Percentiles rank a stretch among this genome's conserved stretches.
These are phyloP conservation scores for Canariomyces notabilis DNA, from an alignment of 2,329 filamentous ascomycete species.

Conservation along the genomic window DNA sequence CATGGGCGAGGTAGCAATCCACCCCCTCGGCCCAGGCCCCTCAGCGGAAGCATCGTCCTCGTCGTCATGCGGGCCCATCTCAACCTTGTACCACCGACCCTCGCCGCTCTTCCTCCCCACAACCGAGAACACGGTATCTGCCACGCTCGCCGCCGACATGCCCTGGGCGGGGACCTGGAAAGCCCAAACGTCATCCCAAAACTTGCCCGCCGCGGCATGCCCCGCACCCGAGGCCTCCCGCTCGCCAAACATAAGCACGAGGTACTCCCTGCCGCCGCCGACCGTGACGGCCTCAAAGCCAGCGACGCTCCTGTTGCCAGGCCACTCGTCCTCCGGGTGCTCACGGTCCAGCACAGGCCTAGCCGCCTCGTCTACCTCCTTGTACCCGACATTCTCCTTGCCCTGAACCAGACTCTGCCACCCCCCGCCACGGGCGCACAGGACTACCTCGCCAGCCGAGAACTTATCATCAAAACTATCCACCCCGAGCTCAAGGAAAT, in stretches of 20 bases:
- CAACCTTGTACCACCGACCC: conserved; percentile 52
- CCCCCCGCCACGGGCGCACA: conserved; percentile 44
- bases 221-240: conserved; percentile 43
- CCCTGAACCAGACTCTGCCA: conserved; percentile 48
- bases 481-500: conserved; percentile 57
- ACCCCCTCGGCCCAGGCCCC: conserved; percentile 50
- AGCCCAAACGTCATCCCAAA: conserved; percentile 58
- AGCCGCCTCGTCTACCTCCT: conserved; percentile 32
- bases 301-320: conserved; percentile 49
- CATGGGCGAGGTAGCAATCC: conserved; percentile 53
- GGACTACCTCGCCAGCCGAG: conserved; percentile 43
- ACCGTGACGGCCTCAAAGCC: conserved; percentile 51
- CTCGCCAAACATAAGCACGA: conserved; percentile 59
- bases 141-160: conserved; percentile 51
- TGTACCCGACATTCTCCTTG: conserved; percentile 25
- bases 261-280: conserved; percentile 57
- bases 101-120: conserved; percentile 51
- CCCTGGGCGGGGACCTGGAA: conserved; percentile 55
- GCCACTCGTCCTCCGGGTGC: conserved; percentile 36
- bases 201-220: conserved; percentile 48
- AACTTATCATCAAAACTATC: conserved; percentile 48
- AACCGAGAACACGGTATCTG: conserved; percentile 50
- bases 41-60: conserved; percentile 41
- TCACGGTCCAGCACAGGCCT: conserved; percentile 11
- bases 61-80: conserved; percentile 45